Evolutionary conservation across 164 flowering plant species (phyloP), one percentile per base, ranked within the genome.

Genomic region (Magnolia officinalis): DNA sequence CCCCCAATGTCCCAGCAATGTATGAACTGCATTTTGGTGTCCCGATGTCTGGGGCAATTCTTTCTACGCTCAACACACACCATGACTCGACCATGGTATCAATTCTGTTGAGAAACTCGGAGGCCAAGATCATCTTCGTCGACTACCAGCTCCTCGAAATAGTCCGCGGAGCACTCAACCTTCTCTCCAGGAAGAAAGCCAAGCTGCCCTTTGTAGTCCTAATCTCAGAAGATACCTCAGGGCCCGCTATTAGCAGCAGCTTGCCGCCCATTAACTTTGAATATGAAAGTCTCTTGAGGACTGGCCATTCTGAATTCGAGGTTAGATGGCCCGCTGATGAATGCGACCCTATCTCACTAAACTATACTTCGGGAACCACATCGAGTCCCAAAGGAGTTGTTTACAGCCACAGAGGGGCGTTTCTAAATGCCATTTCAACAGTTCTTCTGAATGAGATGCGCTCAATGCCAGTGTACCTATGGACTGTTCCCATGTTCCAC

Each of bases 401-500:
- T 59, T 93, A 85, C 66, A 90, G 86, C 81, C 98, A 93, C 70
- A 84, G 98, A 84, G 93, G 95, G 1, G 89, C 95, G 6, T 90
- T 87, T 83, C 86, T 93, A 50, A 91, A 89, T 80, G 74, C 98
- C n/a, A 76, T 93, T 2, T 89, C 89, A 0, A 58, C 82, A 1
- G 83, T 86, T 78, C 80, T 91, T 76, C 80, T 90, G 8, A 74
- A 76, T 72, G 87, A 83, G 5, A 88, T 93, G 91, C 61, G 75
- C 20, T 67, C 88, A 59, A 85, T 84, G 85, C 94, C 91, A 21
- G 87, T 88, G 3, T 93, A 89, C 67, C 72, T 93, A 16, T 91
- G 96, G 98, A 85, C 85, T 10, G 93, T 89, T 6, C 95, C 95
- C 24, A 93, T 93, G 98, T 93, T 91, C 81, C 98, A 92, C 67